Evolutionary conservation across 768 basidiomycete genomes (phyloP).

Genomic region (Pleurotus sapidus): DNA sequence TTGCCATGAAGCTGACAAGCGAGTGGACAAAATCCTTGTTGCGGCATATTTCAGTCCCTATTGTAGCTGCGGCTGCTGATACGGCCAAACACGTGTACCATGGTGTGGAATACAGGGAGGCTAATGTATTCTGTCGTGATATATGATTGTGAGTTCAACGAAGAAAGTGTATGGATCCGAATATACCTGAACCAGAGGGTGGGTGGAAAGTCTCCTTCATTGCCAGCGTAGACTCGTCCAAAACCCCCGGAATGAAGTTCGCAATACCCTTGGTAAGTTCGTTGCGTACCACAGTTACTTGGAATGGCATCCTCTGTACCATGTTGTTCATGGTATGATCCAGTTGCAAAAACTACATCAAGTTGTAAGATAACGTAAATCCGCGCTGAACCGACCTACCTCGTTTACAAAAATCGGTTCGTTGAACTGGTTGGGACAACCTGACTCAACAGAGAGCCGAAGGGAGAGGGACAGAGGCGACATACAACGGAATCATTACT

Average conservation of each 20-base stretch:
- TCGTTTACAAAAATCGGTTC: not conserved
- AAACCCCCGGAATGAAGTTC: conserved; percentile 1
- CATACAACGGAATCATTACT: conserved; percentile 16
- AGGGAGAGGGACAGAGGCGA: not conserved
- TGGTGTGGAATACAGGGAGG: conserved; percentile 1
- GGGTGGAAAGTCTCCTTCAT: conserved; percentile 5
- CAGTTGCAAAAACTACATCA: not conserved
- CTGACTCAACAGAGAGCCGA: no score
- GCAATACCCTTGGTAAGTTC: conserved; percentile 7
- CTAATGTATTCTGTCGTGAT: not conserved
- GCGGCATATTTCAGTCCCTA: conserved; percentile 6
- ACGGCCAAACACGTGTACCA: conserved; percentile 5
- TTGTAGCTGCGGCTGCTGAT: conserved; percentile 6
- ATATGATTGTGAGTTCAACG: not conserved
- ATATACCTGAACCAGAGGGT: not conserved
- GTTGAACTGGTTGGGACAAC: conserved; percentile 3
- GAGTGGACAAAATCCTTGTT: conserved; percentile 2
- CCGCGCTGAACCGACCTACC: not conserved
- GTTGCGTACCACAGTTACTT: not conserved
- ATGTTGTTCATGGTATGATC: conserved; percentile 1
- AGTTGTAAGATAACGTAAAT: not conserved
- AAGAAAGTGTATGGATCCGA: not conserved
- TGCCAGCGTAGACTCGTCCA: conserved; percentile 3
- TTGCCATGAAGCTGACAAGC: not conserved
- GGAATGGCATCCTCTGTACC: not conserved